phyloP scores from a whole-genome alignment of 768 basidiomycete species.

The Amanita molliuscula region DNA sequence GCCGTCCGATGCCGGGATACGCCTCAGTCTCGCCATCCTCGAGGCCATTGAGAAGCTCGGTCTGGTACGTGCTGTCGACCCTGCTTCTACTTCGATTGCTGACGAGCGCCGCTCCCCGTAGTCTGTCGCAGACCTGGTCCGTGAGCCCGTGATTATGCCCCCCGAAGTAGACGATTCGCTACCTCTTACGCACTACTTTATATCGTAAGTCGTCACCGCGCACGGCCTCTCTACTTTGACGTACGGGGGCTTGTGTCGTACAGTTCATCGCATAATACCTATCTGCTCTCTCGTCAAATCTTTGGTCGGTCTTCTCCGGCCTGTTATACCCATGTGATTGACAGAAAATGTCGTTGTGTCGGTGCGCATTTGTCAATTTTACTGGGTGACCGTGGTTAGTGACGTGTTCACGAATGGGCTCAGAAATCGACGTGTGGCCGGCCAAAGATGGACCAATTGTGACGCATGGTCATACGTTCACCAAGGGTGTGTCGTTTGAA shows the following conservation, averaged over 20 bases:
- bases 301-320: slow-evolving; percentile 42
- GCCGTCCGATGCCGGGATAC: slow-evolving; percentile 4
- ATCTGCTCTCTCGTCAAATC: slow-evolving; percentile 47
- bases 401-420: background rate
- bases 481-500: slow-evolving; percentile 37
- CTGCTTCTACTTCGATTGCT: background rate
- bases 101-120: background rate
- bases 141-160: slow-evolving; percentile 25
- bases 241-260: background rate
- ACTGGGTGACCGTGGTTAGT: too few species aligned
- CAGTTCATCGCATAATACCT: slow-evolving; percentile 61
- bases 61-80: slow-evolving; percentile 16
- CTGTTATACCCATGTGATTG: slow-evolving; percentile 45
- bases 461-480: slow-evolving; percentile 53
- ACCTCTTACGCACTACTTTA: slow-evolving; percentile 45
- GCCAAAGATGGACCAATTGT: slow-evolving; percentile 42
- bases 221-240: too few species aligned
- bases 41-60: slow-evolving; percentile 20
- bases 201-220: slow-evolving; percentile 31
- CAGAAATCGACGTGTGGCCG: slow-evolving; percentile 61
- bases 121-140: slow-evolving; percentile 25
- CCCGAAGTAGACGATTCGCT: slow-evolving; percentile 28
- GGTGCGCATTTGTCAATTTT: slow-evolving; percentile 16
- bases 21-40: slow-evolving; percentile 29
- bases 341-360: slow-evolving; percentile 42